phyloP scores from a whole-genome alignment of 2,329 filamentous ascomycete genomes.

The Aspergillus sp. region DNA sequence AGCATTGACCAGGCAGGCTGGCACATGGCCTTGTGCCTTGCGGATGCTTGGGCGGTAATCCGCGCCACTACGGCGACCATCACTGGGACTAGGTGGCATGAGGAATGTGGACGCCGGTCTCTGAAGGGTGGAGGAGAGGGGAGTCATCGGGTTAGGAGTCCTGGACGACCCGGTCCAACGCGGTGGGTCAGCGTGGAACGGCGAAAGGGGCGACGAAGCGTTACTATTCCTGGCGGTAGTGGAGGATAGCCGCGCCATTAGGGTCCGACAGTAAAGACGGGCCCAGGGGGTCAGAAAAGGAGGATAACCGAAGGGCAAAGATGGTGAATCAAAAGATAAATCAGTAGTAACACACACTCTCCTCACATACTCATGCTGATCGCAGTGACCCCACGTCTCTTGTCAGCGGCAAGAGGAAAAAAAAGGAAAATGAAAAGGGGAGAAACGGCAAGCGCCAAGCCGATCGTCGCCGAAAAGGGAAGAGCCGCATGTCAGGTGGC shows the following conservation, averaged over 20 bases:
- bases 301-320: neutral
- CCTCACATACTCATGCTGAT: neutral
- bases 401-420: neutral
- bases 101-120: constrained; percentile 75
- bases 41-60: constrained; percentile 86
- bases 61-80: constrained; percentile 60
- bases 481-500: constrained; percentile 45
- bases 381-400: neutral
- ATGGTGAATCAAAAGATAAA: neutral
- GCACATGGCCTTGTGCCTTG: constrained; percentile 75
- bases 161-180: constrained; percentile 34
- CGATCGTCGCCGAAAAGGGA: constrained; percentile 52
- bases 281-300: neutral
- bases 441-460: constrained; percentile 22
- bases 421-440: constrained; percentile 8
- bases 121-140: constrained; percentile 42
- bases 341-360: neutral
- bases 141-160: constrained; percentile 31
- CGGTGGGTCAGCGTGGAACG: constrained; percentile 39
- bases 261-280: neutral
- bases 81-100: constrained; percentile 82
- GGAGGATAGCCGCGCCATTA: constrained; percentile 15
- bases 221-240: constrained; percentile 11
- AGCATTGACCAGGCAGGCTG: constrained; percentile 94
- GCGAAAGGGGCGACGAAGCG: constrained; percentile 21